Evolutionary conservation across 2,329 filamentous ascomycete species (phyloP), one percentile per base, ranked within the genome.

Genomic region (Talaromyces sp.): DNA sequence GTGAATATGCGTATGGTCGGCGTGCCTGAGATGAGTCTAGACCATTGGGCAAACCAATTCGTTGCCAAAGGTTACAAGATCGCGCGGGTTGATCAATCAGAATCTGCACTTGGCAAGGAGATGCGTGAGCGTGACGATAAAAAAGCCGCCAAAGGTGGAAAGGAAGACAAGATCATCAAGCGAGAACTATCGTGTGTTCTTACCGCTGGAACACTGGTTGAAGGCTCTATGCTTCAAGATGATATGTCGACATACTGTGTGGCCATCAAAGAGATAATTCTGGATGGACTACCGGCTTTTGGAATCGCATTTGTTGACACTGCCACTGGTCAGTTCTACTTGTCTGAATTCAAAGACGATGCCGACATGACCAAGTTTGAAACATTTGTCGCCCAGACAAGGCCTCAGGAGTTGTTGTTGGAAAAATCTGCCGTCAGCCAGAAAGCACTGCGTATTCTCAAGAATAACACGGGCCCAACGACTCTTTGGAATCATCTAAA

Each of bases 1-100:
- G 94, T 99, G 71, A 99, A 99, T 72, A 99, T 99, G 94, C 89
- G 93, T 64, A 99, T 99, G 94, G 94, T 97, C 2, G 94, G 94
- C 61, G 94, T 99, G 0, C 94, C 94, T 0, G 94, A 99, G 73
- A 89, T 91, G 69, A 96, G 91, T 11, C 79, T 99, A n/a, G 90
- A 94, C 67, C 87, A 94, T 71, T 99, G 94, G 94, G 91, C 94
- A 58, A 96, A 95, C 67, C 94, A 99, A 68, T 99, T 99, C 67
- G 92, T 99, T 40, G 94, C 93, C 59, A 97, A 97, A 73, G 94
- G 95, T 35, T 96, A 86, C 83, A 99, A 99, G 75, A 95, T 99
- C 56, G 94, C 94, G 6, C 83, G 93, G 17, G 94, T 99, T 22
- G 94, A 97, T 71, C 94, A 99, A 72, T 92, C 92, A 81, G 94